Evolutionary conservation across 1,139 yeast species (phyloP).

Genomic region (Candida gigantensis): DNA sequence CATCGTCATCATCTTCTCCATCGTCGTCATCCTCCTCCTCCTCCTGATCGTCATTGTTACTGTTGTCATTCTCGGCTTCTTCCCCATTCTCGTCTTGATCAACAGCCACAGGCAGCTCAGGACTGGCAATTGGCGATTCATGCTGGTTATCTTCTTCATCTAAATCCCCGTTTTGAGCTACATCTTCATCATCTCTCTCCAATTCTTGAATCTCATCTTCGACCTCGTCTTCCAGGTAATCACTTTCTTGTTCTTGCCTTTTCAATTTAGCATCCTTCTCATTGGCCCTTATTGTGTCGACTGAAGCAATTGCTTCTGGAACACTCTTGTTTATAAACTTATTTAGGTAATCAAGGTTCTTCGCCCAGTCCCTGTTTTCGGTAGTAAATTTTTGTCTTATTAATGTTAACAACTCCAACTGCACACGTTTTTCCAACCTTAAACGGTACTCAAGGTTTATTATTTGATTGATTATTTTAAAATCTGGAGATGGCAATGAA

Average conservation of each 20-base stretch:
- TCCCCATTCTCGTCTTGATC: slow-evolving; percentile 10
- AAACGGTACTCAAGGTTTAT: slow-evolving; percentile 37
- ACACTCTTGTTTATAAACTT: slow-evolving; percentile 38
- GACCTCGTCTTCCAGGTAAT: slow-evolving; percentile 14
- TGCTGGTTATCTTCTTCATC: slow-evolving; percentile 14
- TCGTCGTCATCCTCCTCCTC: slow-evolving; percentile 4
- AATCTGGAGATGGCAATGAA: slow-evolving; percentile 31
- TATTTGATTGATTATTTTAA: slow-evolving; percentile 29
- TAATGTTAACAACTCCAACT: slow-evolving; percentile 36
- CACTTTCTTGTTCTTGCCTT: slow-evolving; percentile 16
- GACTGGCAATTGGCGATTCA: neutral
- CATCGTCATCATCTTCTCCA: slow-evolving; percentile 14
- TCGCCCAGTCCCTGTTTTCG: slow-evolving; percentile 43
- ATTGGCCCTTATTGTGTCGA: slow-evolving; percentile 28
- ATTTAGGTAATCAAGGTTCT: slow-evolving; percentile 38
- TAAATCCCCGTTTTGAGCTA: slow-evolving; percentile 13
- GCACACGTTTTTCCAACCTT: slow-evolving; percentile 34
- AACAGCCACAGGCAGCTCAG: slow-evolving; percentile 7
- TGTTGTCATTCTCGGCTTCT: slow-evolving; percentile 11
- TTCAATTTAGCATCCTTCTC: slow-evolving; percentile 20
- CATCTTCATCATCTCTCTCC: slow-evolving; percentile 14
- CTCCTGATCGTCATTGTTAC: no score
- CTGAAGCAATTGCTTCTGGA: slow-evolving; percentile 29
- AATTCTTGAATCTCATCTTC: slow-evolving; percentile 13
- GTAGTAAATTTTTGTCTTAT: slow-evolving; percentile 33